These are phyloP conservation scores for Sporothrix phasma DNA, from an alignment of 2,329 filamentous ascomycete genomes.

Conservation along the genomic window DNA sequence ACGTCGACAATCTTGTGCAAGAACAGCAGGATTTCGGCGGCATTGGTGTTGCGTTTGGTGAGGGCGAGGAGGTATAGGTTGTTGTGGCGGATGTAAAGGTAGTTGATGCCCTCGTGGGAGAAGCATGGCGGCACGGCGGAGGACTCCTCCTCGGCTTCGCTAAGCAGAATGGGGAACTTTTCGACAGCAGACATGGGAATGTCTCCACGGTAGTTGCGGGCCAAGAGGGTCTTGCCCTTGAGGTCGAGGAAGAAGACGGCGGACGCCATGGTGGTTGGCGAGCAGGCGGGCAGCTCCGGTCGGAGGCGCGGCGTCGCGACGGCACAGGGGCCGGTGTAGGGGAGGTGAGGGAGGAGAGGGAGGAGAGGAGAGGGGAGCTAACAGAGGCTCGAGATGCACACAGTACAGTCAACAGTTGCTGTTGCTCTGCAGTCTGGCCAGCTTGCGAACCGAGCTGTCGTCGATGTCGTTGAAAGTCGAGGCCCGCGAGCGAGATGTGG, in stretches of 20 bases:
- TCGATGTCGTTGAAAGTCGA: not conserved
- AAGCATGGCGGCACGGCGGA: slow-evolving; percentile 96
- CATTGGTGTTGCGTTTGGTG: slow-evolving; percentile 98
- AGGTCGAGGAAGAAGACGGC: slow-evolving; percentile 97
- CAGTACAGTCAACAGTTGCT: not conserved
- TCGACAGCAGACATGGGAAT: slow-evolving; percentile 99
- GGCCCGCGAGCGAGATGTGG: not conserved
- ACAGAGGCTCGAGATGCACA: not conserved
- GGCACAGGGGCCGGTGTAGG: slow-evolving; percentile 2
- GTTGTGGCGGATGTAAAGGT: slow-evolving; percentile 98
- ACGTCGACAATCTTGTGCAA: slow-evolving; percentile 97
- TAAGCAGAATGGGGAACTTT: slow-evolving; percentile 90
- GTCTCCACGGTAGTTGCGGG: slow-evolving; percentile 95
- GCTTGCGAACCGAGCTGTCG: not conserved
- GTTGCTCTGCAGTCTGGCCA: not conserved
- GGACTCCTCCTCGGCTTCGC: slow-evolving; percentile 97
- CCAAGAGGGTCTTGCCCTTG: slow-evolving; percentile 99
- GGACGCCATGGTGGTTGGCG: slow-evolving; percentile 67
- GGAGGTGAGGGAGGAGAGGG: not conserved
- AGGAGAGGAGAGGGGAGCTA: not conserved
- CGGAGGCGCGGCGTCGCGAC: not conserved
- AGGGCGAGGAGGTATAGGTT: slow-evolving; percentile 97
- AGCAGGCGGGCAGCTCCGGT: not conserved
- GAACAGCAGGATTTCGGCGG: slow-evolving; percentile 95
- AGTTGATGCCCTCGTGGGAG: slow-evolving; percentile 98